Percentiles rank a stretch among this genome's conserved stretches.
These are phyloP conservation scores for Persicaria maculosa DNA, from an alignment of 148 eudicot genomes.

Conservation along the genomic window DNA sequence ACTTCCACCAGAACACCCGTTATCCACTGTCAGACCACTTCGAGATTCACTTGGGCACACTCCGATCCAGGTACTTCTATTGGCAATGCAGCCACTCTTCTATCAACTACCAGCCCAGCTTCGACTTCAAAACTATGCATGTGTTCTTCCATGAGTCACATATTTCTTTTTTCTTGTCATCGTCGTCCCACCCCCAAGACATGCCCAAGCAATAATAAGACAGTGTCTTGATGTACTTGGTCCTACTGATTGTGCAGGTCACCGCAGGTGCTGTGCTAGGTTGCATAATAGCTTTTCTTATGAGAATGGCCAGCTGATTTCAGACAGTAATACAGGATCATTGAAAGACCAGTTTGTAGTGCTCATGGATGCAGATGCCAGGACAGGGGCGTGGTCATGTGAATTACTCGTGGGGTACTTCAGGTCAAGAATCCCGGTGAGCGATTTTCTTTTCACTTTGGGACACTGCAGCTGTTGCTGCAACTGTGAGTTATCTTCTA, in stretches of 20 bases:
- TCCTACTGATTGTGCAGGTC: slow-evolving; percentile 24
- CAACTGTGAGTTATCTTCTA: neutral
- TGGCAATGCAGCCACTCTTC: neutral
- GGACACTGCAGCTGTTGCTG: neutral
- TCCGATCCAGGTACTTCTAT: slow-evolving; percentile 40
- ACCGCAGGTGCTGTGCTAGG: slow-evolving; percentile 43
- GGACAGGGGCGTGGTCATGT: neutral
- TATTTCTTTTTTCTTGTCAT: neutral
- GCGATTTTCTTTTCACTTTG: neutral
- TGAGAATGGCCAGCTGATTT: slow-evolving; percentile 24
- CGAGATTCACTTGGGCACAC: slow-evolving; percentile 66
- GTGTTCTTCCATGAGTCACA: too few species aligned
- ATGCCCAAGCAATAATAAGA: too few species aligned
- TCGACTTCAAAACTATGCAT: too few species aligned
- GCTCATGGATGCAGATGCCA: neutral
- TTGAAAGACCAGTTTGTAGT: neutral
- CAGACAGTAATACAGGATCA: neutral
- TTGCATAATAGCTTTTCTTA: slow-evolving; percentile 21
- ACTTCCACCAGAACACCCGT: slow-evolving; percentile 56
- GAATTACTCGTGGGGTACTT: neutral
- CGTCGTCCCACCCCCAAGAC: too few species aligned
- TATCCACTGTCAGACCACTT: slow-evolving; percentile 44
- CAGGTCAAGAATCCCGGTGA: neutral
- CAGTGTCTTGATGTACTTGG: neutral
- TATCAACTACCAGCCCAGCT: too few species aligned